Evolutionary conservation across 441 rosid genomes (phyloP).

Genomic region (Arabidopsis hybrid): DNA sequence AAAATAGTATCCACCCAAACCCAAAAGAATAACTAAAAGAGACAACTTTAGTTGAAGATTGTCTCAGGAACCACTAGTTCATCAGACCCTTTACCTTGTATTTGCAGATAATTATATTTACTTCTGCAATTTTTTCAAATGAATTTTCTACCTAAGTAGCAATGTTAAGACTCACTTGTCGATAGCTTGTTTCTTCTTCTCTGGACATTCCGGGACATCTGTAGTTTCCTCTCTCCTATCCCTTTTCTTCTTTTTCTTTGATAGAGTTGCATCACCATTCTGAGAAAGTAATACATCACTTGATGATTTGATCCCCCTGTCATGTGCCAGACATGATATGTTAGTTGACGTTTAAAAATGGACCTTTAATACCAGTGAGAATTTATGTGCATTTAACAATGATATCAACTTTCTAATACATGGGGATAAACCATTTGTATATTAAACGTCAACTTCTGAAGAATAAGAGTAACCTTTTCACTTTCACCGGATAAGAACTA

Average conservation of each 20-base stretch:
- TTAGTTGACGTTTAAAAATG: background rate
- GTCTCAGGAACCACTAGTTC: slow-evolving; percentile 8
- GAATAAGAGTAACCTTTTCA: background rate
- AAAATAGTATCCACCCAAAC: background rate
- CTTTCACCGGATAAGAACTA: background rate
- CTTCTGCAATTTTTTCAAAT: background rate
- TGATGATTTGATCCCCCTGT: slow-evolving; percentile 34
- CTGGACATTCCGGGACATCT: slow-evolving; percentile 23
- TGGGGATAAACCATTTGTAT: slow-evolving; percentile 5
- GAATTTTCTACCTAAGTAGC: background rate
- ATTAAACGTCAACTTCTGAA: slow-evolving; percentile 16
- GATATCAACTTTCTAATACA: slow-evolving; percentile 1
- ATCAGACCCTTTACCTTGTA: slow-evolving; percentile 3
- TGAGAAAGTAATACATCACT: slow-evolving; percentile 15
- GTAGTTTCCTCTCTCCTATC: slow-evolving; percentile 14
- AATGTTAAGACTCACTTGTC: slow-evolving; percentile 30
- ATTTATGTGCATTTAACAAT: slow-evolving; percentile 2
- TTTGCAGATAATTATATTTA: background rate
- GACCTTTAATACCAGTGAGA: slow-evolving; percentile 12
- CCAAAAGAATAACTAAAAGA: background rate
- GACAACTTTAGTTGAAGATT: slow-evolving; percentile 10
- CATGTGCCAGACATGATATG: background rate
- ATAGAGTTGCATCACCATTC: slow-evolving; percentile 27
- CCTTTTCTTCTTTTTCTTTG: slow-evolving; percentile 41
- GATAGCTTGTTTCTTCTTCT: slow-evolving; percentile 29